phyloP scores from a whole-genome alignment of 176 grass and related monocot genomes.

The Carex scoparia region DNA sequence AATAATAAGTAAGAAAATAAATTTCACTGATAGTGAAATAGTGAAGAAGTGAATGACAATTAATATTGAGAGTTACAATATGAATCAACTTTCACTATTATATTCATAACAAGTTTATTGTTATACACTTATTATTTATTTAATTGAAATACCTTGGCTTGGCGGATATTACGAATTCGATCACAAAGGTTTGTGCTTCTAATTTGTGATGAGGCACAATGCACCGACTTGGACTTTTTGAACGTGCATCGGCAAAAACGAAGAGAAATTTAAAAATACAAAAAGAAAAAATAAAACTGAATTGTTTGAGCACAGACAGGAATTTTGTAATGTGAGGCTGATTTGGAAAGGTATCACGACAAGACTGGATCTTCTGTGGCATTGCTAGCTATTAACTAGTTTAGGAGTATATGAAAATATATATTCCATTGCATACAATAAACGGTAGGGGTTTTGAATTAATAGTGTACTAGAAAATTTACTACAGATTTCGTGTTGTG shows the following conservation, averaged over 20 bases:
- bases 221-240: slow-evolving; percentile 8
- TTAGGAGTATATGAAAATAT: not conserved
- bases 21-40: no score
- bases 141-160: not conserved
- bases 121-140: not conserved
- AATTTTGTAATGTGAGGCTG: slow-evolving; percentile 30
- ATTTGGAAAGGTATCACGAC: slow-evolving; percentile 22
- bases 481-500: no score
- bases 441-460: not conserved
- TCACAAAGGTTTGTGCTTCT: not conserved
- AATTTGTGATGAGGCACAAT: slow-evolving; percentile 20
- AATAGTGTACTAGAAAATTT: no score
- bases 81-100: no score
- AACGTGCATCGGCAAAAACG: slow-evolving; percentile 22
- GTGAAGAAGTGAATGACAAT: no score
- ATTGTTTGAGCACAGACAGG: not conserved
- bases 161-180: not conserved
- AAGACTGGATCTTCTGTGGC: slow-evolving; percentile 6
- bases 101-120: no score
- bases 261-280: not conserved
- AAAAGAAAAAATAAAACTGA: slow-evolving; percentile 9
- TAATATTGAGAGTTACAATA: no score
- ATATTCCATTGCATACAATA: not conserved
- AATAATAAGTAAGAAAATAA: no score
- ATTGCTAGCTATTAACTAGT: not conserved